Base-by-base conservation (phyloP, 345 rosid genomes). In the Bruguiera sexangula region DNA sequence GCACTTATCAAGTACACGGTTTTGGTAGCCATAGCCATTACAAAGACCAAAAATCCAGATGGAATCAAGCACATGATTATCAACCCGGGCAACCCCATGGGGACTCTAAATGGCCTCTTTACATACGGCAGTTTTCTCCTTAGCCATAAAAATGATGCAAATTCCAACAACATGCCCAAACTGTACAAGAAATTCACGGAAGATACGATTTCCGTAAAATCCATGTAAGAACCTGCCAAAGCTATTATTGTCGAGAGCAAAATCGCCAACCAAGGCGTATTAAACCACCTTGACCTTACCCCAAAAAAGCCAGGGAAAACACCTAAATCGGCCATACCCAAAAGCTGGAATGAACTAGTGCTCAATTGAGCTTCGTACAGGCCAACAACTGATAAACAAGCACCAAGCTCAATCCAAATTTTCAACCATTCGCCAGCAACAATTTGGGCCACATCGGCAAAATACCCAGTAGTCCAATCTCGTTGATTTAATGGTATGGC, bases 101-200 rank as follows among this genome's bases (percentile, higher is more conserved):
- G 86, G 32, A 85, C 82, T 48, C 71, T 53, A 58, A 29, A 85
- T 3, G 86, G 86, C 56, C 86, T 82, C 63, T 76, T 65, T 15
- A 74, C 9, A 13, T 32, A 22, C 0, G 88, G 81, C 27, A 76
- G 9, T 66, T 76, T 82, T 30, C 55, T 75, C 71, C 88, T 78
- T 51, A 85, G 15, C 88, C 84, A 78, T 8, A 85, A 36, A 63
- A 85, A 82, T 1, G 82, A 78, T 37, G 83, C 79, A 68, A 85
- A 82, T 61, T 85, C 88, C 26, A 82, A 54, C 36, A 85, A 51
- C 88, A 82, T 85, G 1, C 88, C 84, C 58, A 85, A 76, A 60
- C 84, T 72, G 37, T 80, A 85, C 34, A 85, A 58, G 75, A 82
- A 78, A 67, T 85, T 85, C 36, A 62, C 84, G 9, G 81, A 78